Percentiles rank a stretch among this genome's conserved stretches.
Conservation (phyloP, 371 early-diverging fungal genomes). For the Chytridium lagenaria region DNA sequence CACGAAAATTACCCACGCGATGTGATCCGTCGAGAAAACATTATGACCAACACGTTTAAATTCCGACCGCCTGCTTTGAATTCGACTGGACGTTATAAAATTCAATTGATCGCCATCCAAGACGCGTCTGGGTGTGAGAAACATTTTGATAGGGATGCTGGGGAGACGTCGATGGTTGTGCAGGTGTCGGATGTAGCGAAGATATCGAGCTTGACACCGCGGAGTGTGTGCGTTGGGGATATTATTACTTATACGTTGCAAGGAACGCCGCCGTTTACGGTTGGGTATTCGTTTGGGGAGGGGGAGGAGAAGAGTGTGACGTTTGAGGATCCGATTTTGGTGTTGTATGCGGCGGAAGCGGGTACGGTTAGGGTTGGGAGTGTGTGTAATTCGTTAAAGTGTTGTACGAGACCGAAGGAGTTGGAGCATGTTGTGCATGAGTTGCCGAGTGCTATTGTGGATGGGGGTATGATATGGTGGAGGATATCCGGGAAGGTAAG, state of each 20-base stretch:
- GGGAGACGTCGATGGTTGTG: constrained; percentile 34
- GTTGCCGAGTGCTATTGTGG: constrained; percentile 54
- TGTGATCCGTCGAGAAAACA: constrained; percentile 26
- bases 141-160: constrained; percentile 26
- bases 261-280: constrained; percentile 55
- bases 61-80: constrained; percentile 39
- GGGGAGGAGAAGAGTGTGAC: constrained; percentile 28
- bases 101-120: constrained; percentile 38
- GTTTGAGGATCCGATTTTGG: constrained; percentile 49
- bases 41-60: constrained; percentile 19
- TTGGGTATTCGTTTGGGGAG: constrained; percentile 49
- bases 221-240: constrained; percentile 52
- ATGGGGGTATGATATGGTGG: constrained; percentile 48
- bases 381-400: constrained; percentile 49
- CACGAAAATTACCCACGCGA: constrained; percentile 47
- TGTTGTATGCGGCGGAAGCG: constrained; percentile 44
- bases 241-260: constrained; percentile 51
- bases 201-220: constrained; percentile 40
- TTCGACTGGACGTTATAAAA: constrained; percentile 44
- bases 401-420: constrained; percentile 40
- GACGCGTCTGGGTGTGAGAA: constrained; percentile 49
- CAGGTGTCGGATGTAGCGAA: constrained; percentile 51
- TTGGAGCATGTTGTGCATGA: constrained; percentile 36
- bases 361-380: constrained; percentile 42
- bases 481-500: constrained; percentile 57